Conservation (phyloP, 768 basidiomycete genomes). For the Udeniomyces megalosporus region DNA sequence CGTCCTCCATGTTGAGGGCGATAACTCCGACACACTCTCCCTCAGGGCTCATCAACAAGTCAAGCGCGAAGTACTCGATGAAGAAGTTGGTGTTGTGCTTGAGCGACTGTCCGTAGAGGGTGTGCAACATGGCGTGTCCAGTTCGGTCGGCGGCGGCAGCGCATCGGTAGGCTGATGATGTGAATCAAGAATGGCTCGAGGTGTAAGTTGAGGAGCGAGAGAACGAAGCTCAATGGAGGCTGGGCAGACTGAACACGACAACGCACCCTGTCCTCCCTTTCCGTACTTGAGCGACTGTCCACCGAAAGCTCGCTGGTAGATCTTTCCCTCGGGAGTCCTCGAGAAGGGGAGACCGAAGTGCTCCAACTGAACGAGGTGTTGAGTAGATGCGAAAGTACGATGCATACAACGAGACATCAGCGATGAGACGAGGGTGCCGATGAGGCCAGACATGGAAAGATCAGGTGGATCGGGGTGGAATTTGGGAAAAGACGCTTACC, state of each 20-base stretch:
- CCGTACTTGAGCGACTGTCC: conserved; percentile 93
- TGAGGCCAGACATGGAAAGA: too few relatives aligned
- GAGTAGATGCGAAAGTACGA: too few relatives aligned
- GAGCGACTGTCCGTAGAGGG: conserved; percentile 95
- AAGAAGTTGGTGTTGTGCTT: conserved; percentile 99
- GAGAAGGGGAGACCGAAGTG: conserved; percentile 99
- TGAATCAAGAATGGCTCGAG: not conserved
- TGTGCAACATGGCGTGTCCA: conserved; percentile 94
- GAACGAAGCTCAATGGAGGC: not conserved
- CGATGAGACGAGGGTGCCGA: too few relatives aligned
- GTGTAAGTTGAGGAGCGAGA: too few relatives aligned
- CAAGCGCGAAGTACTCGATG: conserved; percentile 99
- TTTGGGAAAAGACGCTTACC: too few relatives aligned
- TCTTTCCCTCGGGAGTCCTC: conserved; percentile 94
- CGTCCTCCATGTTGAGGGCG: conserved; percentile 98
- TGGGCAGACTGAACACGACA: not conserved
- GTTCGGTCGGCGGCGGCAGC: conserved; percentile 98
- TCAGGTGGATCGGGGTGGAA: too few relatives aligned
- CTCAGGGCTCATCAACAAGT: conserved; percentile 77
- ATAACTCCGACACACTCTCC: conserved; percentile 99
- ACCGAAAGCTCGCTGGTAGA: conserved; percentile 98
- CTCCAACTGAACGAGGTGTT: conserved; percentile 58
- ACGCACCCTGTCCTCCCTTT: conserved; percentile 67
- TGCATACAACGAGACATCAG: too few relatives aligned
- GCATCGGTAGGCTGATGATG: conserved; percentile 64